Evolutionary conservation across 2,329 filamentous ascomycete genomes (phyloP), one percentile per base, ranked within the genome.

Genomic region (Hypomyces perniciosus): DNA sequence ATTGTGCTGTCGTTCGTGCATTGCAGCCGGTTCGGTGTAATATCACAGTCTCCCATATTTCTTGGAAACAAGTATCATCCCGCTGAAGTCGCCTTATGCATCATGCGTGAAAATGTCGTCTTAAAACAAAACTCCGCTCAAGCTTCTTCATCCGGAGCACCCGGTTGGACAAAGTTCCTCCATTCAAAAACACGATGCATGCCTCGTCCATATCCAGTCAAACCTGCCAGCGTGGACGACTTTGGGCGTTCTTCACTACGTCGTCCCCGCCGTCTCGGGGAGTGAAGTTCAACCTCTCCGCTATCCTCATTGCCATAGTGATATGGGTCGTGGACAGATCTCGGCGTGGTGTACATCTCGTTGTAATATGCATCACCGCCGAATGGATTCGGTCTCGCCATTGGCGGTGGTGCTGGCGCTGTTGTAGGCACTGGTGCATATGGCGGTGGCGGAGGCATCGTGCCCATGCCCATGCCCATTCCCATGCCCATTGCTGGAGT

Each of bases 161-260:
- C 75, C 6, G 69, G 70, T 54, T 70, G 68, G 12, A 79, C 72
- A 61, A 74, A 76, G 38, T 64, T 69, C 52, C 67, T 68, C 76
- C 76, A 79, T 51, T 77, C 72, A 40, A 63, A 65, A 13, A 79
- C 75, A 6, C 76, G 68, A 55, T 72, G 68, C 68, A 72, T 68
- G 8, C 76, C 76, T 33, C 70, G 66, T 1, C 70, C 72, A 29
- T 65, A 64, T 4, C 72, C 72, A 37, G 66, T 69, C 37, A 79
- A 67, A 4, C 76, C 76, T 28, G 76, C 76, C 60, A 78, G 62
- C 42, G 71, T 66, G 45, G 75, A 77, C 29, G 68, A 67, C 55
- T 60, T 68, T 31, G 70, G 68, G 38, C 59, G 54, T 35, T 60
- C 57, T 10, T 53, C 56, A 8, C 52, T 56, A 20, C 61, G 59